Evolutionary conservation across 495 filamentous ascomycete species (phyloP).

Genomic region (Hypoxylon fragiforme): DNA sequence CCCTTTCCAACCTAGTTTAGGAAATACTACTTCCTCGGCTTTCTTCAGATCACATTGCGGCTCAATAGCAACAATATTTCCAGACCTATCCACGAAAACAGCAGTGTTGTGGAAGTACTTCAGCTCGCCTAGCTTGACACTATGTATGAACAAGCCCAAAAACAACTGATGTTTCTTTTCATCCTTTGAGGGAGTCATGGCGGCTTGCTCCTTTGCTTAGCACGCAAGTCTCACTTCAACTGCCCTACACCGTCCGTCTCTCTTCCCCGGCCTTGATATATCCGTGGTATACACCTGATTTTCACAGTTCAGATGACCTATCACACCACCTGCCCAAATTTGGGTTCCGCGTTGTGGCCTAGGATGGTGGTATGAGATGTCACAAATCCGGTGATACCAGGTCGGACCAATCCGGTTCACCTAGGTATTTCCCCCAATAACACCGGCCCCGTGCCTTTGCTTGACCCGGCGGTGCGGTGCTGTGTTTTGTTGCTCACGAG

Average conservation of each 20-base stretch:
- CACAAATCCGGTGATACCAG: slow-evolving; percentile 14
- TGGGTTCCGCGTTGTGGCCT: slow-evolving; percentile 2
- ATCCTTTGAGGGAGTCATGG: slow-evolving; percentile 14
- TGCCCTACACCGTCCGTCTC: background rate
- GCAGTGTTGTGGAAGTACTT: slow-evolving; percentile 62
- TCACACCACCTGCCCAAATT: background rate
- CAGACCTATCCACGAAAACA: slow-evolving; percentile 66
- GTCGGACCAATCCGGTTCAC: background rate
- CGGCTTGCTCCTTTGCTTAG: background rate
- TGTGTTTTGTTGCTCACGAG: slow-evolving; percentile 9
- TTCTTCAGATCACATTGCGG: slow-evolving; percentile 29
- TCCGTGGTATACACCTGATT: background rate
- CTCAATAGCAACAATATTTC: slow-evolving; percentile 66
- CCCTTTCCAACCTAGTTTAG: slow-evolving; percentile 41
- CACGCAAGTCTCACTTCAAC: no score
- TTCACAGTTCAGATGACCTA: background rate
- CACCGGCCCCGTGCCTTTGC: slow-evolving; percentile 6
- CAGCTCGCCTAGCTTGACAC: slow-evolving; percentile 56
- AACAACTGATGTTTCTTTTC: slow-evolving; percentile 44
- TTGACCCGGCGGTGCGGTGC: slow-evolving; percentile 6
- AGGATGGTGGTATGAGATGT: slow-evolving; percentile 14
- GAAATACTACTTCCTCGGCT: slow-evolving; percentile 30
- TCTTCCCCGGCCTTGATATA: background rate
- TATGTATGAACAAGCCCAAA: slow-evolving; percentile 62
- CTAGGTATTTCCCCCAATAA: slow-evolving; percentile 3